Percentiles rank a stretch among this genome's conserved stretches.
Evolutionary conservation across 352 stramenopile species (phyloP).

Genomic region (Pythium oligandrum): DNA sequence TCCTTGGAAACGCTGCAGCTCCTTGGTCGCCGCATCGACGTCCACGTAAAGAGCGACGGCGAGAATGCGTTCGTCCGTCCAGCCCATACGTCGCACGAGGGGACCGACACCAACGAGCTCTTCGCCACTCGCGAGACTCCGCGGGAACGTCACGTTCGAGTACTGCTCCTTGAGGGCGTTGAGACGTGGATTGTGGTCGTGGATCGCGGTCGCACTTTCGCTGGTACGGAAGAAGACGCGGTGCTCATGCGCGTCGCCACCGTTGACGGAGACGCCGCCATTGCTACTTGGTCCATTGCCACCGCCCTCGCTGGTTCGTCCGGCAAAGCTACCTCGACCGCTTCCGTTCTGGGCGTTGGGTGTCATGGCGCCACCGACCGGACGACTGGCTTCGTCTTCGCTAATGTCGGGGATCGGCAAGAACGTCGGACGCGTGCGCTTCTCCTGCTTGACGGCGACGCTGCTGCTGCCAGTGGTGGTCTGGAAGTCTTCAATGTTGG

Average conservation of each 20-base stretch:
- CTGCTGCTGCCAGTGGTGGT: conserved; percentile 3
- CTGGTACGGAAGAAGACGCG: conserved; percentile 14
- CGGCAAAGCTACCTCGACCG: not conserved
- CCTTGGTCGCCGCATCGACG: conserved; percentile 40
- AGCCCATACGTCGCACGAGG: conserved; percentile 73
- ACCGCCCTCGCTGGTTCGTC: conserved; percentile 1
- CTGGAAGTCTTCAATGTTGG: conserved; percentile 56
- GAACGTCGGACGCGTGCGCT: conserved; percentile 56
- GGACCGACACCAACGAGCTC: conserved; percentile 68
- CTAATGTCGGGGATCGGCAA: conserved; percentile 34
- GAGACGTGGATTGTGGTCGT: conserved; percentile 12
- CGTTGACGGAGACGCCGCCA: too few relatives aligned
- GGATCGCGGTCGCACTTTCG: conserved; percentile 1
- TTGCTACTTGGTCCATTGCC: too few relatives aligned
- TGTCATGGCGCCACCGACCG: too few relatives aligned
- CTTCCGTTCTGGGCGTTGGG: too few relatives aligned
- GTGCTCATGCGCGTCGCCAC: conserved; percentile 1
- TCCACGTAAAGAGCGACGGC: conserved; percentile 79
- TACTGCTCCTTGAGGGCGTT: conserved; percentile 56
- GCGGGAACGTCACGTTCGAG: conserved; percentile 73
- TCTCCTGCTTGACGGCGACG: conserved; percentile 49
- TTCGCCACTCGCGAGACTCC: conserved; percentile 68
- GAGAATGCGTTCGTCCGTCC: conserved; percentile 79
- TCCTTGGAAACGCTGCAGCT: conserved; percentile 55
- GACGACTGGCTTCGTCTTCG: not conserved